Percentiles rank a stretch among this genome's conserved stretches.
Evolutionary conservation across 257 asterid genomes (phyloP).

Genomic region (Gardenia jasminoides): DNA sequence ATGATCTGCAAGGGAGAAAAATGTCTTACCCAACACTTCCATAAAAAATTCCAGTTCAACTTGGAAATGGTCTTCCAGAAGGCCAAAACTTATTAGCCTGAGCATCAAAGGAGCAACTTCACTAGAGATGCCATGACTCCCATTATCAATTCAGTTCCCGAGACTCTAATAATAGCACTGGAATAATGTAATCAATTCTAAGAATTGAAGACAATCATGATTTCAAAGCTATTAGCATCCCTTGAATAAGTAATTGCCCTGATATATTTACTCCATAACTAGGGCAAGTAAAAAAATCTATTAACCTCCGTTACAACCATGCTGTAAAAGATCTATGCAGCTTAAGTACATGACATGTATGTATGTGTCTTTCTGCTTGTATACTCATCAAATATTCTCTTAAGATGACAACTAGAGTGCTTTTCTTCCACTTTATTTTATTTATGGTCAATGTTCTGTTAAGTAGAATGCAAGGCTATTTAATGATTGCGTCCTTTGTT

Average conservation of each 20-base stretch:
- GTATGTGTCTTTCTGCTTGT: background rate
- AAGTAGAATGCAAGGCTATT: background rate
- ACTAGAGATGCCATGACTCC: background rate
- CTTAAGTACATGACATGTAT: background rate
- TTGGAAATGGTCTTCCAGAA: background rate
- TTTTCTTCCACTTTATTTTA: background rate
- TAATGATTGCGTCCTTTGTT: background rate
- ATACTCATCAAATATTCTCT: too few species aligned
- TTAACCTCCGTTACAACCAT: background rate
- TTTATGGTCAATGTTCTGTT: background rate
- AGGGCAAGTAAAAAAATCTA: background rate
- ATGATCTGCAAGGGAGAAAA: constrained; percentile 48
- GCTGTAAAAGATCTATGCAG: background rate
- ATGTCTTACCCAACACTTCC: constrained; percentile 9
- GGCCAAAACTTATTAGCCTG: background rate
- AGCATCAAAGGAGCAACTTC: background rate
- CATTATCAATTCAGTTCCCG: background rate
- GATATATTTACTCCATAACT: background rate
- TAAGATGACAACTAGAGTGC: background rate
- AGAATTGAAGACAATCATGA: background rate
- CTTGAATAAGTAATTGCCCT: too few species aligned
- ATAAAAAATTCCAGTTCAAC: background rate
- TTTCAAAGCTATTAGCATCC: background rate
- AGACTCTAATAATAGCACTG: background rate
- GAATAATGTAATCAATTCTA: background rate